Evolutionary conservation across 164 flowering plant species (phyloP).

Genomic region (Brasenia schreberi): DNA sequence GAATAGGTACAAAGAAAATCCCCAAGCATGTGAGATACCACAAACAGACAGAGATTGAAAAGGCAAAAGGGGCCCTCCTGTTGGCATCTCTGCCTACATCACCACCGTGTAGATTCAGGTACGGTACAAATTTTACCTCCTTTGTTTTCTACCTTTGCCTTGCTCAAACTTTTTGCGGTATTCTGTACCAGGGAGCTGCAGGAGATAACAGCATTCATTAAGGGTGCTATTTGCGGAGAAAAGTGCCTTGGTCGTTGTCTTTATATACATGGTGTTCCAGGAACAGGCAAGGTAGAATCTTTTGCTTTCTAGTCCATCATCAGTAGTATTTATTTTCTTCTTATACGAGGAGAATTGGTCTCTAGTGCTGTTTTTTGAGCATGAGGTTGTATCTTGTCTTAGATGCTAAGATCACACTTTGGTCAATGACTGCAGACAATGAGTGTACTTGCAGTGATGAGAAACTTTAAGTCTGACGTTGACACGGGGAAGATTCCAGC

Average conservation of each 20-base stretch:
- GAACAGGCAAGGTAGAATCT: constrained; percentile 82
- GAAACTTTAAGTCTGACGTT: constrained; percentile 68
- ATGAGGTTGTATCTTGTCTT: not conserved
- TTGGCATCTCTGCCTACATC: constrained; percentile 77
- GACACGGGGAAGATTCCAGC: constrained; percentile 66
- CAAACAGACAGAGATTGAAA: constrained; percentile 82
- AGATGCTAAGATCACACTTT: not conserved
- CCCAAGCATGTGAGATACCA: constrained; percentile 80
- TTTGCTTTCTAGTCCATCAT: not conserved
- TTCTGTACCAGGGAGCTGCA: constrained; percentile 68
- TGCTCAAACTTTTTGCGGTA: not conserved
- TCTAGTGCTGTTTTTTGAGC: not conserved
- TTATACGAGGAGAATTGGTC: not conserved
- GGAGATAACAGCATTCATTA: constrained; percentile 75
- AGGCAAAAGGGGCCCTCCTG: constrained; percentile 63
- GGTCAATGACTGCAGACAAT: constrained; percentile 57
- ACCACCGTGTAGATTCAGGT: constrained; percentile 84
- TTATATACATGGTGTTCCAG: constrained; percentile 98
- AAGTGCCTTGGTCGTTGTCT: constrained; percentile 92
- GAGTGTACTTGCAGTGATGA: constrained; percentile 89
- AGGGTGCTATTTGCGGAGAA: constrained; percentile 70
- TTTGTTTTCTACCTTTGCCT: not conserved
- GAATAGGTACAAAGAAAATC: constrained; percentile 69
- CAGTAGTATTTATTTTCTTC: not conserved
- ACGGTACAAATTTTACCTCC: constrained; percentile 13